Percentiles rank a stretch among this genome's conserved stretches.
Conservation (phyloP, 768 basidiomycete species). For the Tylopilus felleus region DNA sequence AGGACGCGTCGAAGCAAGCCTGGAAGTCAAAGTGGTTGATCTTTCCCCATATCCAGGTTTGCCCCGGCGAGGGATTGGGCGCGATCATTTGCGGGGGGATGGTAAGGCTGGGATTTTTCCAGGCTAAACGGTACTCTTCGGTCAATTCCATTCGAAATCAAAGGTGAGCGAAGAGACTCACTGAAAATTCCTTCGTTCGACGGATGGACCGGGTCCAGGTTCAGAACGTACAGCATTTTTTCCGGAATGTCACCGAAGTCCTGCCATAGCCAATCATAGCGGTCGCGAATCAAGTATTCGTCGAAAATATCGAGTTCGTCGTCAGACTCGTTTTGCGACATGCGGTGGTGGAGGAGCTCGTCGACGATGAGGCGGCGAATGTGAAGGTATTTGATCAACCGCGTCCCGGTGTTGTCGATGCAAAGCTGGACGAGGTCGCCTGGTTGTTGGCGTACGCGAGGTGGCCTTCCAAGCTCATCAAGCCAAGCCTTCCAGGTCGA, state of each 20-base stretch:
- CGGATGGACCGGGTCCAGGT: background rate
- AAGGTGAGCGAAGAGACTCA: background rate
- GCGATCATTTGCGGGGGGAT: background rate
- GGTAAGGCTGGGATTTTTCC: background rate
- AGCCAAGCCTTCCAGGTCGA: background rate
- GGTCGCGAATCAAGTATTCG: background rate
- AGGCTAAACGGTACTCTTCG: no score
- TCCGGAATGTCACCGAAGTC: background rate
- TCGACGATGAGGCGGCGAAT: background rate
- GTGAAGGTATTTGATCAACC: background rate
- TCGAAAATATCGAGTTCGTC: background rate
- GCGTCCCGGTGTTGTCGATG: no score
- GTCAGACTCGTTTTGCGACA: background rate
- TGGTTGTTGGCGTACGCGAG: no score
- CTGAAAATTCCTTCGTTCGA: background rate
- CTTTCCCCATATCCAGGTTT: background rate
- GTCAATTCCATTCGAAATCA: no score
- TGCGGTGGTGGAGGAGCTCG: background rate
- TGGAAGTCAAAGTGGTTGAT: background rate
- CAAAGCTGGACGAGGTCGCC: no score
- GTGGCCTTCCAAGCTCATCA: no score
- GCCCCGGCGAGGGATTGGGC: background rate
- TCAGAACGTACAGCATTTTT: background rate
- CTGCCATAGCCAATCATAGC: background rate
- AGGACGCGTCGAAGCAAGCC: no score